Percentiles rank a stretch among this genome's conserved stretches.
Conservation (phyloP, 495 filamentous ascomycete genomes). For the Glarea lozoyensis region DNA sequence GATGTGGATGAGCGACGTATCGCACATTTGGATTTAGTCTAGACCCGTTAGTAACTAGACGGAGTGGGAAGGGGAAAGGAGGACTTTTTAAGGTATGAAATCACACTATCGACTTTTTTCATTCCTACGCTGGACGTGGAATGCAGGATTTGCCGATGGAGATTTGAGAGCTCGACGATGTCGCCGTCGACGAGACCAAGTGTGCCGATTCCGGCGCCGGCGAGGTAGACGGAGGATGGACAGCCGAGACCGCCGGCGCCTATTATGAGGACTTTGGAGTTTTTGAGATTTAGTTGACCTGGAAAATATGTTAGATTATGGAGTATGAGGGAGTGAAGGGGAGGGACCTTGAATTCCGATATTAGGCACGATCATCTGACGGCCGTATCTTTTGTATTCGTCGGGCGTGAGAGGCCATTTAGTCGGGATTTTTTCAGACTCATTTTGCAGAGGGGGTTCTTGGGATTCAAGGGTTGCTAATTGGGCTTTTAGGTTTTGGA, state of each 20-base stretch:
- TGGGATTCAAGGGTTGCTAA: constrained; percentile 12
- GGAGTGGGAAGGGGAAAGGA: constrained; percentile 27
- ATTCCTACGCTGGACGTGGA: constrained; percentile 59
- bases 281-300: constrained; percentile 75
- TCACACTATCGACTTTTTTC: constrained; percentile 73
- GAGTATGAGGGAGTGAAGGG: constrained; percentile 5
- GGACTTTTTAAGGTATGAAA: constrained; percentile 54
- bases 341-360: constrained; percentile 66
- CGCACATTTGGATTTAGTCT: constrained; percentile 54
- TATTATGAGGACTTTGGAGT: constrained; percentile 67
- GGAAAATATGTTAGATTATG: constrained; percentile 5
- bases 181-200: constrained; percentile 85
- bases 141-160: constrained; percentile 89
- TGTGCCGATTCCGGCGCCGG: constrained; percentile 76
- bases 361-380: constrained; percentile 85
- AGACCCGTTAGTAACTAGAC: not conserved
- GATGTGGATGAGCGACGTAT: constrained; percentile 50
- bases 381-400: constrained; percentile 79
- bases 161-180: constrained; percentile 78
- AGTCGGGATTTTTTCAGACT: no score
- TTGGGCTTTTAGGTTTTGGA: constrained; percentile 26
- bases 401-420: constrained; percentile 55
- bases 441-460: constrained; percentile 4
- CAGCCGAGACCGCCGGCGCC: constrained; percentile 90
- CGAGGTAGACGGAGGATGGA: constrained; percentile 82